Evolutionary conservation across 2,329 filamentous ascomycete genomes (phyloP), one percentile per base, ranked within the genome.

Genomic region (Neonectria faginata): DNA sequence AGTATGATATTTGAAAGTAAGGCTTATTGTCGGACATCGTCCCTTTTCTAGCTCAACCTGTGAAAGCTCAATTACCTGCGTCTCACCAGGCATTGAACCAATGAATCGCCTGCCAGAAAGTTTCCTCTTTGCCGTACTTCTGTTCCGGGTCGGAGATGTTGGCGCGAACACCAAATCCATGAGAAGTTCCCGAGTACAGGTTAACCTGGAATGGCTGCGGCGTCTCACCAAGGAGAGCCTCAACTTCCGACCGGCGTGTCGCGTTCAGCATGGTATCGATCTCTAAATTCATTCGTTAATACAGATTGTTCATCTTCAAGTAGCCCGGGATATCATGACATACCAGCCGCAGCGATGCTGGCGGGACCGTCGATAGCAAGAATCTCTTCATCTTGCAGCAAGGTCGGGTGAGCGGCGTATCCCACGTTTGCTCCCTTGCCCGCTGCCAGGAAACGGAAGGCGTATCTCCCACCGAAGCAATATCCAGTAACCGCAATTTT

Each of bases 101-200:
- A 8, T 27, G 27, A 14, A 50, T n/a, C 8, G 47, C 47, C 27
- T 50, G 47, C 16, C 16, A 50, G n/a, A 50, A 50, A 1, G 47
- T 27, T 50, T 20, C 47, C 27, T 50, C 47, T 27, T 50, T 50
- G 27, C 47, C 47, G 11, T 31, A 31, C 16, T 50, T 50, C 47
- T 50, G 47, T 18, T 50, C 25, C 9, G 47, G 47, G 16, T 50
- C 47, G 8, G 47, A 50, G 3, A 50, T 27, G 27, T 50, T 50
- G 25, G 47, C 47, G 42, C 91, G 84, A 9, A 92, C 88, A 10
- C 87, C 89, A 73, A 94, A 94, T 0, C 91, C 91, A 75, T 94
- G 92, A 61, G 79, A 75, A 11, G 91, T 89, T 29, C 86, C 87
- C 20, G 86, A 85, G 81, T 91, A 94, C 53, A 94, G 76, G 57